These are phyloP conservation scores for Globisporangium rhizosaccharum DNA, from an alignment of 352 stramenopile species.

Conservation along the genomic window DNA sequence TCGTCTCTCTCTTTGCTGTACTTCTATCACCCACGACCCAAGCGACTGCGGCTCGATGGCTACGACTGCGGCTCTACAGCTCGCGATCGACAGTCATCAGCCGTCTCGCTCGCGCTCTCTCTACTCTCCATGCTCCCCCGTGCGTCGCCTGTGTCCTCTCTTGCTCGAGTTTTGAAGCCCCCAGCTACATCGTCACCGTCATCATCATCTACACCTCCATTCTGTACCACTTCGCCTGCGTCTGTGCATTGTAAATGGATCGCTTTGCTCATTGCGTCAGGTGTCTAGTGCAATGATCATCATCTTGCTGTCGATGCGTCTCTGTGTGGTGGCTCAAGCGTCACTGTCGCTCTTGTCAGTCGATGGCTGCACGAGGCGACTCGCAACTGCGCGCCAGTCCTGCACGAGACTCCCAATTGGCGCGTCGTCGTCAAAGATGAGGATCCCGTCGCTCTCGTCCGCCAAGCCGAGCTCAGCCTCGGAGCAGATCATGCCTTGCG, in stretches of 20 bases:
- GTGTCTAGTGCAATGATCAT: not conserved
- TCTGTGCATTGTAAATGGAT: not conserved
- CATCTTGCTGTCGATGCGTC: not conserved
- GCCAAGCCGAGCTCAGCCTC: constrained; percentile 64
- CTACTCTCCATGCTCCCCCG: not conserved
- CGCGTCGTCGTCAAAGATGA: constrained; percentile 54
- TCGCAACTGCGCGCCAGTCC: constrained; percentile 32
- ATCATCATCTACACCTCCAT: not conserved
- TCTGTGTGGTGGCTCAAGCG: not conserved
- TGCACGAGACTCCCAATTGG: constrained; percentile 46
- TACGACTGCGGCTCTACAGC: too few species aligned
- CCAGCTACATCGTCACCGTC: not conserved
- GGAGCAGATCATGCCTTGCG: constrained; percentile 81
- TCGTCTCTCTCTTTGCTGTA: not conserved
- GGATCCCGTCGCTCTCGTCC: constrained; percentile 61
- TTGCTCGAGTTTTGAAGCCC: not conserved
- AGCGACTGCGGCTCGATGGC: not conserved
- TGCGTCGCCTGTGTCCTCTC: not conserved
- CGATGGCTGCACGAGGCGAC: constrained; percentile 16
- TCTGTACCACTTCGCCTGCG: not conserved
- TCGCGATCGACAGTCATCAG: too few species aligned
- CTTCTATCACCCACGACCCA: not conserved
- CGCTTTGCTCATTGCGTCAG: not conserved
- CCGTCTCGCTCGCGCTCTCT: not conserved
- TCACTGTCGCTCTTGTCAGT: not conserved